A percentile compares a stretch with the other conserved stretches of the same genome.
Evolutionary conservation across 164 flowering plant species (phyloP).

Genomic region (Akebia trifoliata): DNA sequence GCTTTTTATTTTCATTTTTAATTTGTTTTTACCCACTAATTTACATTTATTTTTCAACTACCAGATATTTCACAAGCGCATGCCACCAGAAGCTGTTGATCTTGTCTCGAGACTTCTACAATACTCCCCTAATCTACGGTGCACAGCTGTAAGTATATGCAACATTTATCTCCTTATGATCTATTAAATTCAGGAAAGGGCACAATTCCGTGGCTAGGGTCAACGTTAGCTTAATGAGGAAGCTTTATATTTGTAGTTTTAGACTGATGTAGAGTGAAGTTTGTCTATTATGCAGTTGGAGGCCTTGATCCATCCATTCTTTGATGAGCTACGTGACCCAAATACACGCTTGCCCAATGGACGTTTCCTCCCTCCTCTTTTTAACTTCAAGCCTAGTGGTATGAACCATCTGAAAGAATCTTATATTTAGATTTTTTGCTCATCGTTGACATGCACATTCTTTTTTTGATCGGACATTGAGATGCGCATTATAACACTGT

Average conservation of each 20-base stretch:
- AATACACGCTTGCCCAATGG: constrained; percentile 60
- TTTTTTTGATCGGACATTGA: no score
- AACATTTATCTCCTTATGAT: neutral
- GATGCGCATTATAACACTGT: no score
- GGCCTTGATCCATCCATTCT: no score
- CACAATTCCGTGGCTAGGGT: no score
- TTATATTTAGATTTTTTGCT: no score
- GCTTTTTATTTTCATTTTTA: neutral
- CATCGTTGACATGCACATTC: neutral
- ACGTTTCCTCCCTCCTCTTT: no score
- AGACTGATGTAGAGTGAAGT: neutral
- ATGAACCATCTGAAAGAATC: constrained; percentile 11
- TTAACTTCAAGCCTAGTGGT: constrained; percentile 68
- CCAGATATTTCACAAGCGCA: constrained; percentile 61
- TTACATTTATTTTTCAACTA: neutral
- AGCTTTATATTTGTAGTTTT: no score
- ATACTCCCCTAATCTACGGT: constrained; percentile 48
- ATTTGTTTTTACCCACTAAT: neutral
- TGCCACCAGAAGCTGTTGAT: no score
- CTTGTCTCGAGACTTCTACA: constrained; percentile 55
- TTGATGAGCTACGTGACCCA: constrained; percentile 73
- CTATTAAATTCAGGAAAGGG: neutral
- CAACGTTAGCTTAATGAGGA: no score
- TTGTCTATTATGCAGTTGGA: constrained; percentile 49
- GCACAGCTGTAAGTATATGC: constrained; percentile 49